A percentile compares a stretch with the other conserved stretches of the same genome.
Conservation (phyloP, 306 rosid species). For the Citrullus amarus region DNA sequence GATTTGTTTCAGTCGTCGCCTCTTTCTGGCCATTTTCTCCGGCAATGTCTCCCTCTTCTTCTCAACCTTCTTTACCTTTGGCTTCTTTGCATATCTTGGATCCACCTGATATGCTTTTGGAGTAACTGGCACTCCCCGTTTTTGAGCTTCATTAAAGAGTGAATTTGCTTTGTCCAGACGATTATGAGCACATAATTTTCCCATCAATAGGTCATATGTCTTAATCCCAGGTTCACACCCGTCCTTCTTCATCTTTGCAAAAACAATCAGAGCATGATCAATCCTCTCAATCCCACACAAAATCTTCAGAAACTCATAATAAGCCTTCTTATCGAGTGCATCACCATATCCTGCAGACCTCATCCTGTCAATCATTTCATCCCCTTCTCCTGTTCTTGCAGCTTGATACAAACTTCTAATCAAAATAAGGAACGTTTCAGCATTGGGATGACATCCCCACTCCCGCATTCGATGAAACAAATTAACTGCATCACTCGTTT, state of each 20-base stretch:
- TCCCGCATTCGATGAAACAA: constrained; percentile 49
- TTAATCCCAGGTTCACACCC: constrained; percentile 56
- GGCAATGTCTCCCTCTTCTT: constrained; percentile 74
- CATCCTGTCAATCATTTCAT: constrained; percentile 82
- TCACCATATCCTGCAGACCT: constrained; percentile 40
- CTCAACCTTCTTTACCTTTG: constrained; percentile 39
- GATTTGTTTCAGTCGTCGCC: constrained; percentile 71
- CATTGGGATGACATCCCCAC: constrained; percentile 43
- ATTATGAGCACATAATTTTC: constrained; percentile 47
- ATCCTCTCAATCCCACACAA: constrained; percentile 77
- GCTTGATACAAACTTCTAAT: constrained; percentile 67
- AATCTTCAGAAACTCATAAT: constrained; percentile 46
- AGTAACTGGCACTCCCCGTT: constrained; percentile 26
- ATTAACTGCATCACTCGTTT: constrained; percentile 42
- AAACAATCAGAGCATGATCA: constrained; percentile 59
- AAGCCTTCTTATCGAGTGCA: constrained; percentile 48
- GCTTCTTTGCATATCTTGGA: constrained; percentile 41
- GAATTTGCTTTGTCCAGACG: constrained; percentile 51
- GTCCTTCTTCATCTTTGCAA: constrained; percentile 63
- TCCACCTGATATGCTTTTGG: constrained; percentile 46
- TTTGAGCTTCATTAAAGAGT: constrained; percentile 45
- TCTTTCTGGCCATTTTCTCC: constrained; percentile 85
- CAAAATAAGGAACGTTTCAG: constrained; percentile 39
- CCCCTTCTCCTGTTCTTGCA: constrained; percentile 71
- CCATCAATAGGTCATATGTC: constrained; percentile 60